A percentile compares a stretch with the other conserved stretches of the same genome.
Evolutionary conservation across 2,329 filamentous ascomycete species (phyloP).

Genomic region (Aspergillus sp.): DNA sequence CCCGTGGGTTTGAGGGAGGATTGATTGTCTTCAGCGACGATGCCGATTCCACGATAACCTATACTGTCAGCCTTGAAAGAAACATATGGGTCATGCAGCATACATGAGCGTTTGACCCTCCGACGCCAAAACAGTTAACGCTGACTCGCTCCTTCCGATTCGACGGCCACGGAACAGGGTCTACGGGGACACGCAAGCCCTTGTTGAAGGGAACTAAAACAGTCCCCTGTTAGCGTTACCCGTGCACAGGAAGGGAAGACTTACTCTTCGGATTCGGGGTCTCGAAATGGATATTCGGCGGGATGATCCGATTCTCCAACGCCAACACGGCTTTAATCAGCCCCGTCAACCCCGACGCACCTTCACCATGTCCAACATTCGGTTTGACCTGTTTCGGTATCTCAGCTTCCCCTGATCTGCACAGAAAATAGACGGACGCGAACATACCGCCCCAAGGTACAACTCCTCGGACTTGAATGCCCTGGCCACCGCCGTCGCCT

Average conservation of each 20-base stretch:
- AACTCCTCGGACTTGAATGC: conserved; percentile 3
- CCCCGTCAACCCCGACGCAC: conserved; percentile 18
- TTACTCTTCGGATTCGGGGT: conserved; percentile 21
- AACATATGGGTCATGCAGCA: neutral
- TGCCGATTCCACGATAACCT: neutral
- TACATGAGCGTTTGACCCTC: conserved; percentile 11
- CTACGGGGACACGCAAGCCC: conserved; percentile 1
- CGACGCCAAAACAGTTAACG: conserved; percentile 30
- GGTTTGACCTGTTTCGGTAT: conserved; percentile 16
- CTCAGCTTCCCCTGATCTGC: too few species aligned
- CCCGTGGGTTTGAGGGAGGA: neutral
- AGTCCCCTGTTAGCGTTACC: neutral
- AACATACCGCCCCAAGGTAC: conserved; percentile 10
- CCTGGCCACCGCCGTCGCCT: conserved; percentile 4
- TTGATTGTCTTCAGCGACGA: neutral
- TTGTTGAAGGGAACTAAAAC: conserved; percentile 11
- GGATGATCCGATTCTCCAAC: conserved; percentile 17
- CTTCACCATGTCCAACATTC: conserved; percentile 24
- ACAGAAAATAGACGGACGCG: neutral
- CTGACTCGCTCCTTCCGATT: conserved; percentile 16
- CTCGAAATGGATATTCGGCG: conserved; percentile 21
- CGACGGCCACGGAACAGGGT: conserved; percentile 18
- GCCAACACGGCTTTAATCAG: conserved; percentile 21
- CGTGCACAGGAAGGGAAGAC: neutral
- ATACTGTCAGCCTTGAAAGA: neutral